Evolutionary conservation across 192 early-diverging fungal species (phyloP), one percentile per base, ranked within the genome.

Genomic region (Cetraspora pellucida): DNA sequence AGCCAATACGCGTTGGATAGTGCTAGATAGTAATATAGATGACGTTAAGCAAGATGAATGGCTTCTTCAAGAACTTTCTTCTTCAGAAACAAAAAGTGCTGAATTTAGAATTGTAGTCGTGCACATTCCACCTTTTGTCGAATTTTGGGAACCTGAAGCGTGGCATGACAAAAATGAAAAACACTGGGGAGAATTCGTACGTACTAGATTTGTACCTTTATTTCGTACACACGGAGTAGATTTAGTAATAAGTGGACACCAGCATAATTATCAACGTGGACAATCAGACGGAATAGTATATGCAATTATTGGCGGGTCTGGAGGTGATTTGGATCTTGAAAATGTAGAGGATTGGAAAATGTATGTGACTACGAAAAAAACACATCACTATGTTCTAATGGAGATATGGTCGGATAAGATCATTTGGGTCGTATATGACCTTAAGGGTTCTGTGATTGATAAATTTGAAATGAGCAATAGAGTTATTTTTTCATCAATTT

Each of bases 231-330:
- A 90, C 66, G 79, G 82, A n/a, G 91, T 93, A 2, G 92, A 93
- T 74, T 72, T 93, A 45, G 90, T 93, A 8, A 88, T 93, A 21
- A 92, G 91, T 6, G 92, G 92, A 4, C 92, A 93, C 70, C 92
- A 93, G 73, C 92, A 93, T 77, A 93, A 93, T 73, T 93, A 93
- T 73, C 87, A 91, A 82, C 83, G 92, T 17, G 86, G 85, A 11
- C 77, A 85, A 67, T 73, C 75, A 3, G 84, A 87, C 57, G 78
- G 84, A 10, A 87, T 89, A 25, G 83, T 85, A 17, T 93, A 93
- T 72, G 83, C 87, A 0, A 91, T 93, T 61, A 90, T 92, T 45
- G 92, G 92, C 23, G 92, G 92, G 19, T 91, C 91, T 0, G 92
- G 92, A 21, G 92, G 92, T 27, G 69, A 70, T 37, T 68, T 93